phyloP scores from a whole-genome alignment of 768 basidiomycete genomes.

The Tulasnella sp. region DNA sequence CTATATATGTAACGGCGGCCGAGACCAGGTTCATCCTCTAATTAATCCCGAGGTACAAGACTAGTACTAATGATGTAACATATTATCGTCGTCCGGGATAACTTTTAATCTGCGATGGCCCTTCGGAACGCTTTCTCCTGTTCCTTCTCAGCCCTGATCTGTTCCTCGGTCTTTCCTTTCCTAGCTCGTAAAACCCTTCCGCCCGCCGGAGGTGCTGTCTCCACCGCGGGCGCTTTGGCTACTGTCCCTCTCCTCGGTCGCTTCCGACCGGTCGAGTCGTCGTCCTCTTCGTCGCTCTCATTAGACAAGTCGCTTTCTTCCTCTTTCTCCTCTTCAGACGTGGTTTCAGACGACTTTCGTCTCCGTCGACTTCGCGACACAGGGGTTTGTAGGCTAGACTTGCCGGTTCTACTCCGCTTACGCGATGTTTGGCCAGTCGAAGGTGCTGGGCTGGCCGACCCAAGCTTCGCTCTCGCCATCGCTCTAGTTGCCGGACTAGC shows the following conservation, averaged over 20 bases:
- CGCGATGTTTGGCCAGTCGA: background rate
- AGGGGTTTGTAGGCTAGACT: background rate
- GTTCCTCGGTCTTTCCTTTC: constrained; percentile 43
- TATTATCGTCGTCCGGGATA: too few relatives aligned
- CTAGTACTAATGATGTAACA: too few relatives aligned
- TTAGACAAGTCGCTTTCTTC: constrained; percentile 24
- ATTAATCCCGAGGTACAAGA: too few relatives aligned
- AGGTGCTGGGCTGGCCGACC: background rate
- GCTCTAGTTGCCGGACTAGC: background rate
- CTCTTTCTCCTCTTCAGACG: background rate
- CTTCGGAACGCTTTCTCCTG: constrained; percentile 44
- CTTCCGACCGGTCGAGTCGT: background rate
- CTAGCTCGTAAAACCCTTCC: constrained; percentile 53
- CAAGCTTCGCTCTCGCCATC: background rate
- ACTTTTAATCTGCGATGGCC: constrained; percentile 43
- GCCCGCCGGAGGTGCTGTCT: constrained; percentile 30
- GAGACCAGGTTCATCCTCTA: too few relatives aligned
- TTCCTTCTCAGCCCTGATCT: constrained; percentile 43
- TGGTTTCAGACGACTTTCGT: background rate
- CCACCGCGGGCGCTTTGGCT: constrained; percentile 5
- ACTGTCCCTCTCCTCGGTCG: background rate
- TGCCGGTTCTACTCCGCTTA: background rate
- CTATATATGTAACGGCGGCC: too few relatives aligned
- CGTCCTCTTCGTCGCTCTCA: constrained; percentile 23
- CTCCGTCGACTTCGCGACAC: background rate